These are phyloP conservation scores for Elongisporangium anandrum DNA, from an alignment of 352 stramenopile genomes.

Conservation along the genomic window DNA sequence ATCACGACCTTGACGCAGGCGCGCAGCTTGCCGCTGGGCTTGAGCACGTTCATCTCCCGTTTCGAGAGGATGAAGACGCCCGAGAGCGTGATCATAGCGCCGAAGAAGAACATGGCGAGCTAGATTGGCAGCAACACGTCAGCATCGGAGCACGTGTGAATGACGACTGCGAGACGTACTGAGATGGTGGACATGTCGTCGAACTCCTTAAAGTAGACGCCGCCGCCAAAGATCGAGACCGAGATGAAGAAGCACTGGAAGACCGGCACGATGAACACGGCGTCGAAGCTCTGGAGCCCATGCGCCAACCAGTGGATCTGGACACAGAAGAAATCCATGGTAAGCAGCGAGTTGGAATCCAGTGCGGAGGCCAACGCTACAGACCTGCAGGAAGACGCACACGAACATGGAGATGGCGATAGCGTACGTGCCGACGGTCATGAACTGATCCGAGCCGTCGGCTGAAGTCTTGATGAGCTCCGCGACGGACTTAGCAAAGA, in stretches of 20 bases:
- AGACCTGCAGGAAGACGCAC: slow-evolving; percentile 75
- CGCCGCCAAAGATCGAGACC: slow-evolving; percentile 84
- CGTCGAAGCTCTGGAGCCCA: slow-evolving; percentile 80
- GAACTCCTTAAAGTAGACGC: slow-evolving; percentile 89
- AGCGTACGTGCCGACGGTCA: slow-evolving; percentile 64
- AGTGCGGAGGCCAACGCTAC: neutral
- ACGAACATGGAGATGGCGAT: slow-evolving; percentile 77
- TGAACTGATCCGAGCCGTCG: slow-evolving; percentile 70
- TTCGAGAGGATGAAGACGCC: slow-evolving; percentile 67
- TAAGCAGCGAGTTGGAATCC: neutral
- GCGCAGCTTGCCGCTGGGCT: slow-evolving; percentile 34
- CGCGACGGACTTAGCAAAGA: slow-evolving; percentile 79
- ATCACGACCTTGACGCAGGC: slow-evolving; percentile 50
- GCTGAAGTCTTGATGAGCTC: slow-evolving; percentile 83
- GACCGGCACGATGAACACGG: slow-evolving; percentile 80
- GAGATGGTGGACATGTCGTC: slow-evolving; percentile 37
- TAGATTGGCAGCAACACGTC: slow-evolving; percentile 3
- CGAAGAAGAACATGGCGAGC: slow-evolving; percentile 69
- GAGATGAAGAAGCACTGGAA: slow-evolving; percentile 92
- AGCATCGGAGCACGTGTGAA: neutral
- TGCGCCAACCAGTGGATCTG: slow-evolving; percentile 86
- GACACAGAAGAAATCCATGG: neutral
- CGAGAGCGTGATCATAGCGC: slow-evolving; percentile 59
- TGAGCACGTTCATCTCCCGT: slow-evolving; percentile 64
- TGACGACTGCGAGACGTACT: slow-evolving; percentile 23